Conservation (phyloP, 139 green algal genomes). For the Micractinium sp. region DNA sequence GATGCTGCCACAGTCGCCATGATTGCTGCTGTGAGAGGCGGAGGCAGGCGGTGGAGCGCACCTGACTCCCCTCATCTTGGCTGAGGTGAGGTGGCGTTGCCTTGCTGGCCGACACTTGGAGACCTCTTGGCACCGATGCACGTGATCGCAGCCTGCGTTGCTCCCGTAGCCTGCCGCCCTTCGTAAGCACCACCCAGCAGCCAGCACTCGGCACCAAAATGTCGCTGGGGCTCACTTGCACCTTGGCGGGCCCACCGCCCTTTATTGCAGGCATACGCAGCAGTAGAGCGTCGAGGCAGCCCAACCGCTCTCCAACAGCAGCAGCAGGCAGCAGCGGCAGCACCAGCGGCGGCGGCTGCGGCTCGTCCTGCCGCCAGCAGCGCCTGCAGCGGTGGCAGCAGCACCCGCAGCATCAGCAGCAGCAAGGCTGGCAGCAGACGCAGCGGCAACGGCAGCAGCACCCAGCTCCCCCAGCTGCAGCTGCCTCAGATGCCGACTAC, state of each 20-base stretch:
- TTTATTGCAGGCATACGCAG: background rate
- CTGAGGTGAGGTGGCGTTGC: background rate
- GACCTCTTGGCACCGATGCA: no score
- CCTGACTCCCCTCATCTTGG: background rate
- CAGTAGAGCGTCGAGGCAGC: background rate
- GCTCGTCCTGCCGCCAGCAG: background rate
- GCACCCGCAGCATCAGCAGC: background rate
- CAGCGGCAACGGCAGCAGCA: background rate
- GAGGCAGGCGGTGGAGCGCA: background rate
- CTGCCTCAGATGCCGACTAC: background rate
- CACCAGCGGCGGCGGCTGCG: background rate
- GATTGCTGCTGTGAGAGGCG: background rate
- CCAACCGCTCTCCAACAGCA: background rate
- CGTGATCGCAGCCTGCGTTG: background rate
- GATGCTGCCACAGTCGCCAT: conserved; percentile 3
- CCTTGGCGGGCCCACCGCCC: background rate
- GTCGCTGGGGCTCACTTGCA: background rate
- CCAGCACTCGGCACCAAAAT: background rate
- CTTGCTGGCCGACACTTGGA: background rate
- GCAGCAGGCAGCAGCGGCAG: background rate
- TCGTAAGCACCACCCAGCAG: background rate
- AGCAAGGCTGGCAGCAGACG: background rate
- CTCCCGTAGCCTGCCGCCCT: no score
- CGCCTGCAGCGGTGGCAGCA: background rate
- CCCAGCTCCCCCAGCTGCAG: background rate